Conservation (phyloP, 1,284 basidiomycete genomes). For the Vanrija humicola region DNA sequence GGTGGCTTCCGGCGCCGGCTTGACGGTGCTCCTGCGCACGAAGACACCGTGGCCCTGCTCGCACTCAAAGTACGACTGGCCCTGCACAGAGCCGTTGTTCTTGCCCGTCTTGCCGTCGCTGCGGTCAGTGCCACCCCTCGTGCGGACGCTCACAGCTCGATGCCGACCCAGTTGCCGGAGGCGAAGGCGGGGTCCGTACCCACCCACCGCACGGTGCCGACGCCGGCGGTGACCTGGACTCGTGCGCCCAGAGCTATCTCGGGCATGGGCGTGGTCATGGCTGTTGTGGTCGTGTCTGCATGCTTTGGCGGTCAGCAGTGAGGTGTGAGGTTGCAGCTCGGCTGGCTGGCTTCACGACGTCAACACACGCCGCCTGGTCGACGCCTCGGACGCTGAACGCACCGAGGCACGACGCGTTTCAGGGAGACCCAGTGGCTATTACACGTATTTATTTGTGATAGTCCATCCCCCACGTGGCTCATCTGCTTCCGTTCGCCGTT, state of each 20-base stretch:
- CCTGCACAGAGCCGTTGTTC: slow-evolving; percentile 90
- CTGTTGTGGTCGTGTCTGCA: not conserved
- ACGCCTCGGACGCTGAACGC: not conserved
- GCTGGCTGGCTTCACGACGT: no score
- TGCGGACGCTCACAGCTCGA: slow-evolving; percentile 62
- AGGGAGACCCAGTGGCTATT: not conserved
- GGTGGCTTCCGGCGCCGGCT: not conserved
- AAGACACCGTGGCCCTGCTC: slow-evolving; percentile 78
- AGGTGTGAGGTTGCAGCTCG: not conserved
- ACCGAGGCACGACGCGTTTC: not conserved
- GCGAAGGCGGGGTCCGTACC: slow-evolving; percentile 79
- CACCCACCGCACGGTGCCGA: slow-evolving; percentile 79
- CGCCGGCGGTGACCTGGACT: slow-evolving; percentile 71
- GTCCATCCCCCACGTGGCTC: not conserved
- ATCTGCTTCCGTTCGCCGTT: not conserved
- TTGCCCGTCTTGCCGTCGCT: slow-evolving; percentile 70
- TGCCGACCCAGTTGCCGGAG: slow-evolving; percentile 88
- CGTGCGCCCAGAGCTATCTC: slow-evolving; percentile 42
- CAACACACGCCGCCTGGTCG: not conserved
- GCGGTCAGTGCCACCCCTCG: not conserved
- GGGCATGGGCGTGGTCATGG: slow-evolving; percentile 34
- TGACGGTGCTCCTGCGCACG: slow-evolving; percentile 64
- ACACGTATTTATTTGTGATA: slow-evolving; percentile 4
- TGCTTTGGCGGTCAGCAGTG: not conserved
- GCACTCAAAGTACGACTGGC: slow-evolving; percentile 79